Conservation (phyloP, 1,284 basidiomycete species). For the Boletus sp. region DNA sequence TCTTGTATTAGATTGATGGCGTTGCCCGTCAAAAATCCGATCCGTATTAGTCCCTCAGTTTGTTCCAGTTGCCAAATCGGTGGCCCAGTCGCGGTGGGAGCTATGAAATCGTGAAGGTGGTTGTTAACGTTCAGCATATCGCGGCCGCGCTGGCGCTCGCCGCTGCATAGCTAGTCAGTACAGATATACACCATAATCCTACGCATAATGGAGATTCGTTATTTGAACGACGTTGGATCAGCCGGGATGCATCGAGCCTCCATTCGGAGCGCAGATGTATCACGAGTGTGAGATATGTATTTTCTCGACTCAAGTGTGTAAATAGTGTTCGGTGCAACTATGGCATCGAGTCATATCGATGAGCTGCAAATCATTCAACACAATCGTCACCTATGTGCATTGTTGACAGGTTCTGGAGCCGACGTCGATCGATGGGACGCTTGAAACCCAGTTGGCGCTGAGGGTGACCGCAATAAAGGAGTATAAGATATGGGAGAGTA, state of each 20-base stretch:
- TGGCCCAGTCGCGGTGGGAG: constrained; percentile 15
- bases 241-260: neutral
- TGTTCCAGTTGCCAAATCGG: constrained; percentile 54
- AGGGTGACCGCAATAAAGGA: neutral
- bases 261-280: neutral
- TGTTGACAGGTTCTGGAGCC: neutral
- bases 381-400: neutral
- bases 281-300: neutral
- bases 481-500: neutral
- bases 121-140: neutral
- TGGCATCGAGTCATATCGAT: neutral
- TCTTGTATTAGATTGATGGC: constrained; percentile 67
- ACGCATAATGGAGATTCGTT: constrained; percentile 22
- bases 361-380: neutral
- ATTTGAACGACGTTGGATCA: neutral
- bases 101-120: constrained; percentile 20
- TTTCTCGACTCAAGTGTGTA: neutral
- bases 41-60: constrained; percentile 60
- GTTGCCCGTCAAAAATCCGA: constrained; percentile 68
- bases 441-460: neutral
- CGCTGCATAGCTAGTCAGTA: constrained; percentile 10
- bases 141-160: constrained; percentile 24
- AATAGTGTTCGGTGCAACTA: neutral
- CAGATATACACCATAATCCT: constrained; percentile 24
- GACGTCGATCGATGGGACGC: neutral